Evolutionary conservation across 345 rosid genomes (phyloP).

Genomic region (Citrus unshiu): DNA sequence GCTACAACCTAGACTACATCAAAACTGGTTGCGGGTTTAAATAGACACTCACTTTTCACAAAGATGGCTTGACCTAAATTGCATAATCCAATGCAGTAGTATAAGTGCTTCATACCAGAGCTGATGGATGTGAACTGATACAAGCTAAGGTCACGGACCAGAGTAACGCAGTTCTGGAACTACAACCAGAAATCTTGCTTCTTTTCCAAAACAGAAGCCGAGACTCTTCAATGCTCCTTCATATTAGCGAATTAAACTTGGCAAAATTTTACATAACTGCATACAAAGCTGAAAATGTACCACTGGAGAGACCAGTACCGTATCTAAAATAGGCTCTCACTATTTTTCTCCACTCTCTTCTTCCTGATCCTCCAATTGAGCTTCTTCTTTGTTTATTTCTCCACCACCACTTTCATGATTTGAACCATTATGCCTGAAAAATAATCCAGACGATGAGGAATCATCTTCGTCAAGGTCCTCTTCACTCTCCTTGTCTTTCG

Average conservation of each 20-base stretch:
- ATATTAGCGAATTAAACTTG: not conserved
- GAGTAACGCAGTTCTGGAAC: slow-evolving; percentile 1
- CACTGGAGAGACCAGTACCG: not conserved
- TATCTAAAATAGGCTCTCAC: not conserved
- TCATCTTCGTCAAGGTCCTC: slow-evolving; percentile 81
- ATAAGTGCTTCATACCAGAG: slow-evolving; percentile 13
- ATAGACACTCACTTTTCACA: not conserved
- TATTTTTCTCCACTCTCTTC: slow-evolving; percentile 68
- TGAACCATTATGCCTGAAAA: slow-evolving; percentile 44
- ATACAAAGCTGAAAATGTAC: not conserved
- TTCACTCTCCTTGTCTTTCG: slow-evolving; percentile 65
- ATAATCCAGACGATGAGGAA: slow-evolving; percentile 60
- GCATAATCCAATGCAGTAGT: not conserved
- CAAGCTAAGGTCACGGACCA: not conserved
- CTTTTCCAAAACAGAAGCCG: slow-evolving; percentile 3
- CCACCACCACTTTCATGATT: slow-evolving; percentile 57
- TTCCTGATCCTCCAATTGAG: slow-evolving; percentile 85
- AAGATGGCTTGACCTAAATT: slow-evolving; percentile 1
- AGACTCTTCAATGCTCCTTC: slow-evolving; percentile 1
- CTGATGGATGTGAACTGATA: not conserved
- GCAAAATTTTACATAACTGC: slow-evolving; percentile 8
- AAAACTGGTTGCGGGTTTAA: slow-evolving; percentile 21
- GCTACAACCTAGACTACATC: slow-evolving; percentile 18
- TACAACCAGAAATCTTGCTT: not conserved
- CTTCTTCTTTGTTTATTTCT: slow-evolving; percentile 74